Base-by-base conservation (phyloP, 225 moss, liverwort and hornwort genomes). In the Neckera pumila region DNA sequence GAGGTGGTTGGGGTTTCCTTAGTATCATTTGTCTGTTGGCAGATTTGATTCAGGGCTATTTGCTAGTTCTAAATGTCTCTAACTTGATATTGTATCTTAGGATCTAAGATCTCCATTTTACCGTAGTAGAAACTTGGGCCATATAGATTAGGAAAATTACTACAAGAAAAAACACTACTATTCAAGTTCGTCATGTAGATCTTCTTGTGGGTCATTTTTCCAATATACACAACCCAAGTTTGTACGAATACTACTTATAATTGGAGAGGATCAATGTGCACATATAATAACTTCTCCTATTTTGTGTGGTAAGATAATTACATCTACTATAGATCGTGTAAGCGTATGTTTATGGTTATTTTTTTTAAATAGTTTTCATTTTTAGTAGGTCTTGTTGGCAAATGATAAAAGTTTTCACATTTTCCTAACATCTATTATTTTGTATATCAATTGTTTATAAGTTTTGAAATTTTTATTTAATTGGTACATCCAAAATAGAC, bases 51-150 rank as follows among this genome's bases (percentile, higher is more conserved):
- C n/a, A n/a, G n/a, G n/a, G n/a, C n/a, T n/a, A n/a, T n/a, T n/a
- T n/a, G n/a, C n/a, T n/a, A n/a, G n/a, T n/a, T n/a, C n/a, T n/a
- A n/a, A n/a, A n/a, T n/a, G n/a, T n/a, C n/a, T n/a, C n/a, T n/a
- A n/a, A n/a, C n/a, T 42, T 71, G 26, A 42, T 9, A 71, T 5
- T 42, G 26, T 42, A 26, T 40, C 3, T 70, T 25, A 0, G 0
- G 0, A 67, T 22, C 12, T 1, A 0, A 40, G 4, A 70, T 13
- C 70, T 38, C 2, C 0, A 2, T 4, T 70, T 14, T 40, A 23
- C 1, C 4, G 25, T 40, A 25, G 4, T 72, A 27, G 27, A 72
- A 43, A 16, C 3, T 72, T 27, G 1, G 26, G 1, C 3, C 1
- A 0, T 3, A 2, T 43, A 43, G 27, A 72, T 3, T 26, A 16